Evolutionary conservation across 2,329 filamentous ascomycete species (phyloP).

Genomic region (Fusarium musae): DNA sequence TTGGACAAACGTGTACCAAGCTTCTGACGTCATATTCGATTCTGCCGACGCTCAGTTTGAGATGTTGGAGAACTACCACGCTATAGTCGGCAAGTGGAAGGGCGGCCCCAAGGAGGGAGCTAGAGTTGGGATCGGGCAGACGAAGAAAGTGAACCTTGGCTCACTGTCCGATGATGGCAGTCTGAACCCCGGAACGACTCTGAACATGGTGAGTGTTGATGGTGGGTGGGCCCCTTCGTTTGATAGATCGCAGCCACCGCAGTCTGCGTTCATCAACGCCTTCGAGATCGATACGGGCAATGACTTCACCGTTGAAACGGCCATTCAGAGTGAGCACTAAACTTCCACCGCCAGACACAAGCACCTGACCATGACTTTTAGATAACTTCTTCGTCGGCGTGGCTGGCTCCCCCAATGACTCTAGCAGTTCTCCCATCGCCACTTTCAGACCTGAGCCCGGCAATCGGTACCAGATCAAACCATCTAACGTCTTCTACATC

Average conservation of each 20-base stretch:
- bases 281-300: background rate
- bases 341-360: fast-evolving
- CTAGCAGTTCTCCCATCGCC: background rate
- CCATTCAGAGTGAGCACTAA: background rate
- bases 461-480: background rate
- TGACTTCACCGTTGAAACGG: background rate
- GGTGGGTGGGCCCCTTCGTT: background rate
- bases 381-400: background rate
- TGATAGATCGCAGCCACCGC: fast-evolving
- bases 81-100: background rate
- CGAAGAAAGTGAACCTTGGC: fast-evolving
- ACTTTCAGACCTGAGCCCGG: background rate
- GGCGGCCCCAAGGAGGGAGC: background rate
- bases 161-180: background rate
- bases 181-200: background rate
- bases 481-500: background rate
- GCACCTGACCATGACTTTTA: background rate
- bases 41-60: background rate
- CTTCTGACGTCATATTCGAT: too few relatives aligned
- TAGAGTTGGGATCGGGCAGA: background rate
- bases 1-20: background rate
- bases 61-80: background rate
- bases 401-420: fast-evolving
- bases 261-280: background rate
- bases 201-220: background rate